Evolutionary conservation across 768 basidiomycete genomes (phyloP).

Genomic region (Neoboletus brunneissimus): DNA sequence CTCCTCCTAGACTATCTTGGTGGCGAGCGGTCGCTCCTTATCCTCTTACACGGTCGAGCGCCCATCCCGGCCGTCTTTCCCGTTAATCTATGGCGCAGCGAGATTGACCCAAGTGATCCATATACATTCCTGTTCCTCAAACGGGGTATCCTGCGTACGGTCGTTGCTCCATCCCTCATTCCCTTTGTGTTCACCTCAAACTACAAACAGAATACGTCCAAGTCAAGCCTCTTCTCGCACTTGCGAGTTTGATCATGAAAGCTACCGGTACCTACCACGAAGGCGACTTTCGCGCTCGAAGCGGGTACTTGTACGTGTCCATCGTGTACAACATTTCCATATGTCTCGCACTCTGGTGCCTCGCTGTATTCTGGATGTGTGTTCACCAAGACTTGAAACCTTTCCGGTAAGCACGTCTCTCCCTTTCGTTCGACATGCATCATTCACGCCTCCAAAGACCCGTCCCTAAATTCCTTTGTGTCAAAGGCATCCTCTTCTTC

Average conservation of each 20-base stretch:
- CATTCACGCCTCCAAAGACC: conserved; percentile 47
- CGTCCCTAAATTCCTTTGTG: conserved; percentile 96
- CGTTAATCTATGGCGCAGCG: conserved; percentile 72
- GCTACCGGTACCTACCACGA: conserved; percentile 85
- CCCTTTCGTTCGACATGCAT: not conserved
- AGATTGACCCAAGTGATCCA: conserved; percentile 93
- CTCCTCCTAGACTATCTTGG: conserved; percentile 83
- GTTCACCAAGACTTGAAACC: conserved; percentile 87
- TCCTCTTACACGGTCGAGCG: conserved; percentile 85
- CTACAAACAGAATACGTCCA: conserved; percentile 87
- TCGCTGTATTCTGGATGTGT: conserved; percentile 96
- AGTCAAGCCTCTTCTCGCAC: conserved; percentile 86
- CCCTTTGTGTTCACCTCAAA: not conserved
- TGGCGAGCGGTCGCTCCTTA: conserved; percentile 90
- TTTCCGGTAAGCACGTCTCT: conserved; percentile 56
- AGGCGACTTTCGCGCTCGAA: conserved; percentile 78
- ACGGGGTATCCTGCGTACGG: conserved; percentile 85
- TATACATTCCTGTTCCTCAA: conserved; percentile 92
- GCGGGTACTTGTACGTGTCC: conserved; percentile 90
- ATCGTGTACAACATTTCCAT: conserved; percentile 84
- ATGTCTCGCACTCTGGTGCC: conserved; percentile 78
- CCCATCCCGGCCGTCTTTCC: conserved; percentile 89
- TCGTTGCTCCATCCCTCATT: conserved; percentile 11
- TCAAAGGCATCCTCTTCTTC: conserved; percentile 97
- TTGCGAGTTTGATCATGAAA: conserved; percentile 83